Evolutionary conservation across 805 yeast species (phyloP), one percentile per base, ranked within the genome.

Genomic region (Zygosaccharomyces siamensis): DNA sequence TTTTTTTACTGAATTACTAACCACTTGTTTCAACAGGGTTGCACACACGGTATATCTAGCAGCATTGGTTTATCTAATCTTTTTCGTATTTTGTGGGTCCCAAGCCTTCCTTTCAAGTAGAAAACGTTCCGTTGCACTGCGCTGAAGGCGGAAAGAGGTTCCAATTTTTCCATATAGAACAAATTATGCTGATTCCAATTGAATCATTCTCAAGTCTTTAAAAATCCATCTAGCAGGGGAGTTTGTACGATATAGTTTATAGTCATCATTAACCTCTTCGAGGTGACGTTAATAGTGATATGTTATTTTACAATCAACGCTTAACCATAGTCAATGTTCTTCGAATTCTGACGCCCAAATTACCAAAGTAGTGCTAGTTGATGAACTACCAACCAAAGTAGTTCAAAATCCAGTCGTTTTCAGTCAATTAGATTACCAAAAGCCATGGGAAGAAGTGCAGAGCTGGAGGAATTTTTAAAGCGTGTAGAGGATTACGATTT

Each of bases 21-120:
- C 50, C 21, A 20, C 33, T 26, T 53, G 45, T n/a, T 37, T 21
- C 48, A 53, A 45, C 46, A 77, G 82, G 27, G 98, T 92, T 35
- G 96, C 98, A 26, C 79, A 79, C 56, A 93, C 98, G 3, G 84
- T 92, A 23, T 85, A 85, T 70, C 84, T 89, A 44, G 97, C 98
- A 23, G 97, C 90, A 7, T 64, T 84, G 49, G 89, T 92, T 8
- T 92, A 92, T 67, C 69, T 81, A 48, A 76, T 73, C 28, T 89
- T 89, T 76, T 85, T 93, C 60, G 72, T 84, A 28, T 92, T 90
- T 71, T 92, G 98, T 68, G 98, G 97, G 3, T 81, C 81, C 57
- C 98, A 92, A 69, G 79, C 89, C 18, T 70, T 77, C 55, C 59
- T 83, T 57, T 73, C 82, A 62, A 78, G 74, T 57, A 82, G 83